Evolutionary conservation across 768 basidiomycete species (phyloP).

Genomic region (Russula abietina): DNA sequence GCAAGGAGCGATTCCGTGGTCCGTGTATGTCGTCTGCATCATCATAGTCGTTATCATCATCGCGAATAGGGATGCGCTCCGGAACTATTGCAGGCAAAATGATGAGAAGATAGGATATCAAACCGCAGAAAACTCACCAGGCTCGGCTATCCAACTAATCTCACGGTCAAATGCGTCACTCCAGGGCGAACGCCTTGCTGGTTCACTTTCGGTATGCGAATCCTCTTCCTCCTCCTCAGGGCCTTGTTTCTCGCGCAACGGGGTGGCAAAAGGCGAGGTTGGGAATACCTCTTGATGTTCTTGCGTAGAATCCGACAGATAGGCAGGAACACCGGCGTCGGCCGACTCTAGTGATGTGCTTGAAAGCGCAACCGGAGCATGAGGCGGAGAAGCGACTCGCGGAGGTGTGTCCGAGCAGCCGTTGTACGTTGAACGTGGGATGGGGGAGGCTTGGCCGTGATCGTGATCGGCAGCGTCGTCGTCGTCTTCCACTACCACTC

Average conservation of each 20-base stretch:
- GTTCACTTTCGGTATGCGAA: slow-evolving; percentile 39
- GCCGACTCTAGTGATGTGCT: slow-evolving; percentile 41
- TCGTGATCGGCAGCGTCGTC: slow-evolving; percentile 24
- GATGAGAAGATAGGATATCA: not conserved
- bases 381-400: slow-evolving; percentile 34
- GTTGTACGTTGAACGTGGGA: slow-evolving; percentile 38
- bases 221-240: slow-evolving; percentile 62
- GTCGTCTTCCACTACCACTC: slow-evolving; percentile 23
- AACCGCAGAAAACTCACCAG: slow-evolving; percentile 42
- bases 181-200: slow-evolving; percentile 27
- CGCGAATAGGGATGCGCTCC: slow-evolving; percentile 54
- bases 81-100: slow-evolving; percentile 38
- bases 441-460: slow-evolving; percentile 32
- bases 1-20: slow-evolving; percentile 30
- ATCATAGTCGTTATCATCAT: slow-evolving; percentile 50
- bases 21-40: slow-evolving; percentile 42
- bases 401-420: slow-evolving; percentile 39
- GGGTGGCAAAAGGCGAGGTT: slow-evolving; percentile 67
- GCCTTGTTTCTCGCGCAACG: slow-evolving; percentile 50
- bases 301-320: slow-evolving; percentile 40
- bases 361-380: slow-evolving; percentile 50
- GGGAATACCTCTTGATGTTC: slow-evolving; percentile 57
- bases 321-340: slow-evolving; percentile 46
- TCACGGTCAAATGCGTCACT: slow-evolving; percentile 39
- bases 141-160: slow-evolving; percentile 72